phyloP scores from a whole-genome alignment of 495 filamentous ascomycete genomes.

The Extremus antarcticus region DNA sequence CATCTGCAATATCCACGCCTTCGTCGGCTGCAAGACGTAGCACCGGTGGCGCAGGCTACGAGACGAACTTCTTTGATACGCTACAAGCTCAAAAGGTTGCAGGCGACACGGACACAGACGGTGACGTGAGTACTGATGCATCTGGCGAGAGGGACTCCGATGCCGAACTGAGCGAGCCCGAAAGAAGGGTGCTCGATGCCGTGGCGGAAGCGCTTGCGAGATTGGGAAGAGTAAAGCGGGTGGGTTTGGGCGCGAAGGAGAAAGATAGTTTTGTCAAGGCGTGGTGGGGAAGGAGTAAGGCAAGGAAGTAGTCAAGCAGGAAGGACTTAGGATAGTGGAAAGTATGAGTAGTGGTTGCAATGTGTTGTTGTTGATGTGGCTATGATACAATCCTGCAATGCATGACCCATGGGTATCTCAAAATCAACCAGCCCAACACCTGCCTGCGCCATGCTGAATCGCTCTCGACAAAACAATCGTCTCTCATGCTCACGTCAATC shows the following conservation, averaged over 20 bases:
- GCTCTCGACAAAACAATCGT: too few relatives aligned
- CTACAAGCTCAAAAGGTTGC: conserved; percentile 27
- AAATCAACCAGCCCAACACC: too few relatives aligned
- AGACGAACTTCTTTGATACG: conserved; percentile 41
- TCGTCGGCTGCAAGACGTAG: neutral
- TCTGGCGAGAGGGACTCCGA: conserved; percentile 25
- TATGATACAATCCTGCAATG: too few relatives aligned
- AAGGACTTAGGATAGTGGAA: too few relatives aligned
- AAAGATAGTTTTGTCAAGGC: conserved; percentile 69
- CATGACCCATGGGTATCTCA: too few relatives aligned
- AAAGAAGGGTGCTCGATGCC: conserved; percentile 55
- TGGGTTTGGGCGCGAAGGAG: conserved; percentile 69
- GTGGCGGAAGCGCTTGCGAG: conserved; percentile 81
- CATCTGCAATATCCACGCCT: neutral
- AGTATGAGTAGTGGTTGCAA: too few relatives aligned
- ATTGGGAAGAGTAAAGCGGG: conserved; percentile 79
- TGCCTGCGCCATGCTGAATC: too few relatives aligned
- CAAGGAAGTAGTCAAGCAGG: too few relatives aligned
- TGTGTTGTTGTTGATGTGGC: too few relatives aligned
- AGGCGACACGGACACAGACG: conserved; percentile 23
- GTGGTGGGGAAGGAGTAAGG: conserved; percentile 25
- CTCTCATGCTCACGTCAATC: too few relatives aligned
- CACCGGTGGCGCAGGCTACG: neutral
- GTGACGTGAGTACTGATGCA: neutral
- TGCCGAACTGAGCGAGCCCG: conserved; percentile 36